Base-by-base conservation (phyloP, 345 rosid species). In the Lepidium sativum region DNA sequence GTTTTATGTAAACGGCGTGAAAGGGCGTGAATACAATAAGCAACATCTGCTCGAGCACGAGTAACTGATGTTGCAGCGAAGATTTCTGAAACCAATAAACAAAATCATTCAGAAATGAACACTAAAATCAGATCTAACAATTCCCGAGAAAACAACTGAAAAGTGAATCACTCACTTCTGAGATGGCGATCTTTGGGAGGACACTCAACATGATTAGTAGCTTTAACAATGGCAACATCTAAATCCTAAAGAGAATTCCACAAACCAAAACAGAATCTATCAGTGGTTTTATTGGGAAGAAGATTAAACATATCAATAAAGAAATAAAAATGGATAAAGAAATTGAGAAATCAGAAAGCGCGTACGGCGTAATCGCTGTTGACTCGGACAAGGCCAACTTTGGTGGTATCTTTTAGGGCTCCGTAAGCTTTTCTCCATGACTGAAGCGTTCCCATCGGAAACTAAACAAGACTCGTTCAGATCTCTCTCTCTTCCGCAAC, bases 381-480 rank as follows among this genome's bases (percentile, higher is more conserved):
- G 78, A 95, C 98, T 54, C 94, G 99, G 70, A 97, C 98, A 54
- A 95, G 90, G 35, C 99, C 99, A 83, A 95, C 98, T 91, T 95
- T 95, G 76, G 99, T 95, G 82, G 85, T 45, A 62, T 95, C 98
- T 68, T 95, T 95, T 78, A 95, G 76, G 52, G 98, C 99, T 41
- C 98, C 99, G 38, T 87, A 95, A 39, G 98, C 98, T 69, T 80
- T 88, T 51, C 98, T 82, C 96, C 96, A 95, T 16, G 95, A 81
- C 80, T 91, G 97, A 17, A 95, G 91, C 65, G 99, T 88, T 40
- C 87, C 98, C 99, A 95, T 91, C 65, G 63, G 74, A 50, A 33
- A 49, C 45, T 11, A 51, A 45, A 31, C 31, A 23, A 39, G 59
- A 54, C 66, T 74, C 77, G 57, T 72, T 72, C 77, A 70, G 81